Base-by-base conservation (phyloP, 371 early-diverging fungal genomes). In the Aphelidium insulamus region DNA sequence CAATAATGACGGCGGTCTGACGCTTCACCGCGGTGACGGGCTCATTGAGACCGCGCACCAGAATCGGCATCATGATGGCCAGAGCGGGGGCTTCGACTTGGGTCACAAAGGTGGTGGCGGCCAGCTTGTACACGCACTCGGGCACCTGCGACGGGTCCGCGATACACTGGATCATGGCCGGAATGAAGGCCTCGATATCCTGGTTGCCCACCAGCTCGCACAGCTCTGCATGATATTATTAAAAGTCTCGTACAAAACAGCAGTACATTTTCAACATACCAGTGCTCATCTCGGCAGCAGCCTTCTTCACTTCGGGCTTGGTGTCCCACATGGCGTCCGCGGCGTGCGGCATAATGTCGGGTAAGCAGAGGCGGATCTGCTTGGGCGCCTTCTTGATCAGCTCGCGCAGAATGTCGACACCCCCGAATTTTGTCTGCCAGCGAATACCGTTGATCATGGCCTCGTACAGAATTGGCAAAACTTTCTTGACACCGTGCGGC, bases 31-130 rank as follows among this genome's bases (percentile, higher is more conserved):
- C 40, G 22, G 65, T 54, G 0, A 63, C 59, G 12, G 65, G 62
- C 41, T 64, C 65, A 36, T 62, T 59, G 31, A 69, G 34, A n/a
- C 63, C 69, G 52, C 69, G 63, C 30, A 58, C 57, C 31, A 69
- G 44, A 9, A 69, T 56, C 10, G 69, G 69, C 3, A 72, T 72
- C 68, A 77, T 67, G 40, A 79, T 68, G 42, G 80, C 76, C 22
- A 79, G 58, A 12, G 75, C 67, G 16, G 77, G 76, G 22, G 69
- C 73, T 35, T 66, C 68, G 42, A 79, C 77, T 43, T 69, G 70
- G 28, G 71, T 69, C 12, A 79, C 77, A 49, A 78, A 78, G 15
- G 80, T 79, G 12, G 75, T 75, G 25, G 66, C 62, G 1, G 74
- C 67, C 15, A 79, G 52, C 40, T 73, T 73, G 36, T 73, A 68